phyloP scores from a whole-genome alignment of 192 early-diverging fungal species.

The Mortierella hygrophila region DNA sequence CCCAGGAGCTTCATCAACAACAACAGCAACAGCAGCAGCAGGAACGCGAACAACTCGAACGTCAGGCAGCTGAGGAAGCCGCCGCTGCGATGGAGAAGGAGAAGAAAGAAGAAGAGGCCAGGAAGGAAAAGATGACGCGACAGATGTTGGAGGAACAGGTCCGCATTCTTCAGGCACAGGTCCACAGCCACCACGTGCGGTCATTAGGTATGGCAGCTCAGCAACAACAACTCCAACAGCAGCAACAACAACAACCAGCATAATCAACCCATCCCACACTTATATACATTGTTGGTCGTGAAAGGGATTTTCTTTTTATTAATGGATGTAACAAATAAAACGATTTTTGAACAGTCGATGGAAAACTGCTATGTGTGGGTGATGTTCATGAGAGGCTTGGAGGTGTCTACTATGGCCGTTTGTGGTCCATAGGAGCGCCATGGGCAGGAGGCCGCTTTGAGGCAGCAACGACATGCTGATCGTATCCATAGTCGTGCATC shows the following conservation, averaged over 20 bases:
- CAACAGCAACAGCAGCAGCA: not conserved
- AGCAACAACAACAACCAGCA: not conserved
- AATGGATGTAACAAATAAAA: not conserved
- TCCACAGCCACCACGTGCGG: not conserved
- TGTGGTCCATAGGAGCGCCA: not conserved
- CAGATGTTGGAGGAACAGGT: slow-evolving; percentile 19
- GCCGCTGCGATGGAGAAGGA: not conserved
- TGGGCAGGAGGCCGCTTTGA: not conserved
- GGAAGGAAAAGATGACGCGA: not conserved
- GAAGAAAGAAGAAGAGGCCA: not conserved
- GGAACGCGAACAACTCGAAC: not conserved
- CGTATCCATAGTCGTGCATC: slow-evolving; percentile 23
- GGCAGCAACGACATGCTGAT: slow-evolving; percentile 6
- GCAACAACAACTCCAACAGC: slow-evolving; percentile 3
- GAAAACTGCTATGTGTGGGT: not conserved
- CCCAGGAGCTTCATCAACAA: not conserved
- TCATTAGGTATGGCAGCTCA: not conserved
- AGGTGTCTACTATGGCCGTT: not conserved
- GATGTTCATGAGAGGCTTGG: not conserved
- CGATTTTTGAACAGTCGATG: not conserved
- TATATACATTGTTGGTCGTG: not conserved
- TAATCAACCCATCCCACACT: not conserved
- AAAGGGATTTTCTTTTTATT: not conserved
- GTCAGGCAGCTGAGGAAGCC: no score
- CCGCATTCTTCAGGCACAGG: slow-evolving; percentile 8